phyloP scores from a whole-genome alignment of 192 early-diverging fungal genomes.

The Podila minutissima region DNA sequence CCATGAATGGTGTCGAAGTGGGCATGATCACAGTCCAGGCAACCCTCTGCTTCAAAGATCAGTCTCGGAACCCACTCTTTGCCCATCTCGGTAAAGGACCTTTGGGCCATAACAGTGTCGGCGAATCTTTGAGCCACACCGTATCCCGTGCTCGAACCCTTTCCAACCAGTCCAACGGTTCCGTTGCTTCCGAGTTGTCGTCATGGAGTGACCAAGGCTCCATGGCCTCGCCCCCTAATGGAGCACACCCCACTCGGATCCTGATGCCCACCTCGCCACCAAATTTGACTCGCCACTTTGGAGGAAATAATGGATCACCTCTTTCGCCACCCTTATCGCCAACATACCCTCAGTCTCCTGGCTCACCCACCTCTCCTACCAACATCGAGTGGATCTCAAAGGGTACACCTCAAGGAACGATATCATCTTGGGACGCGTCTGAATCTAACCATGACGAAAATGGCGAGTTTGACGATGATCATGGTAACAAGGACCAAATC shows the following conservation, averaged over 20 bases:
- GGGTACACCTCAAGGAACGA: conserved; percentile 3
- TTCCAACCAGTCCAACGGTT: conserved; percentile 13
- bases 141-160: conserved; percentile 2
- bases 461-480: conserved; percentile 15
- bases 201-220: conserved; percentile 4
- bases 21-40: conserved; percentile 41
- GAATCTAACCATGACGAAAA: conserved; percentile 10
- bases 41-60: conserved; percentile 39
- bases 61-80: conserved; percentile 33
- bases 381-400: conserved; percentile 16
- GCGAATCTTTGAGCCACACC: background rate
- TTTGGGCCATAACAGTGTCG: background rate
- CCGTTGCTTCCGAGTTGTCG: conserved; percentile 13
- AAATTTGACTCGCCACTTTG: conserved; percentile 19
- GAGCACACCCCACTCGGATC: background rate
- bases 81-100: conserved; percentile 28
- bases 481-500: background rate
- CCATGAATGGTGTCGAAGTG: conserved; percentile 46
- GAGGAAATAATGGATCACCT: background rate
- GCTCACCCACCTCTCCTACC: conserved; percentile 4
- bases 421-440: conserved; percentile 19
- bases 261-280: conserved; percentile 35
- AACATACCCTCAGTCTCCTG: conserved; percentile 10
- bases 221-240: background rate
- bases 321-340: conserved; percentile 36